Conservation (phyloP, 208 protist genomes). For the Leishmania turanica region DNA sequence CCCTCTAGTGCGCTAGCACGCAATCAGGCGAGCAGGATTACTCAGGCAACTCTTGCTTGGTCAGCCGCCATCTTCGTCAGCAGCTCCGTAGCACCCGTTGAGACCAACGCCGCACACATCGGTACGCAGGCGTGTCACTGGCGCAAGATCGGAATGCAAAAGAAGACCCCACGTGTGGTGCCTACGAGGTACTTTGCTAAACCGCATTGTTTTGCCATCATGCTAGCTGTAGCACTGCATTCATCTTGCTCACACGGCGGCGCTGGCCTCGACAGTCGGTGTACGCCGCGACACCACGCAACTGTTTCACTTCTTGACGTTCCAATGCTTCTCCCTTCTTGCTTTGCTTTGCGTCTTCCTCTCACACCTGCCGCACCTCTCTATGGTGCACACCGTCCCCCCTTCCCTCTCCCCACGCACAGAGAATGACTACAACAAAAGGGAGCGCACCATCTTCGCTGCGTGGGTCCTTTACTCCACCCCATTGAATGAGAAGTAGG, state of each 20-base stretch:
- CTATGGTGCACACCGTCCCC: not conserved
- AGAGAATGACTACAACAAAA: conserved; percentile 2
- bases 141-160: not conserved
- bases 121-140: not conserved
- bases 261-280: not conserved
- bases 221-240: not conserved
- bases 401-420: not conserved
- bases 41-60: not conserved
- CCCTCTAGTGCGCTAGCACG: not conserved
- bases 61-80: not conserved
- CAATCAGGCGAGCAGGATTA: not conserved
- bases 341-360: not conserved
- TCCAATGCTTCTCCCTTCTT: not conserved
- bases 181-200: not conserved
- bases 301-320: not conserved
- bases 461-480: not conserved
- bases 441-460: not conserved
- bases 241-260: not conserved
- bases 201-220: not conserved
- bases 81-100: not conserved
- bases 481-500: not conserved
- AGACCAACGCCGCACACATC: not conserved
- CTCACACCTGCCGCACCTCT: not conserved
- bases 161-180: not conserved
- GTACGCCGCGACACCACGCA: not conserved